Evolutionary conservation across 2,329 filamentous ascomycete genomes (phyloP), one percentile per base, ranked within the genome.

Genomic region (Dactylellina sp.): DNA sequence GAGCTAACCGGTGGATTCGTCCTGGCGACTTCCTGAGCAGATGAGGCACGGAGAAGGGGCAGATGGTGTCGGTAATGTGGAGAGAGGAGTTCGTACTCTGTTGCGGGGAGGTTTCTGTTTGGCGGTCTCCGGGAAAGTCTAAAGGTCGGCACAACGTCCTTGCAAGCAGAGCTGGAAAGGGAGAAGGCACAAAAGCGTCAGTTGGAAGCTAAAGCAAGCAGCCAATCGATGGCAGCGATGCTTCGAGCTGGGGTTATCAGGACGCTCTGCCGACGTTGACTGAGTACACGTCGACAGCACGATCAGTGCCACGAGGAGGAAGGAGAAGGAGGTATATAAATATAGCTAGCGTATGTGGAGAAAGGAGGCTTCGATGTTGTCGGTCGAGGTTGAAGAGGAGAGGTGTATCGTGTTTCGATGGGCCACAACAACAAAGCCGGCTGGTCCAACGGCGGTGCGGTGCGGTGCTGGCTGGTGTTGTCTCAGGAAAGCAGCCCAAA

Each of bases 41-140:
- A 14, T 7, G 42, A 37, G 40, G 35, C 32, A 39, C 1, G 18
- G 56, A 24, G 53, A 46, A 7, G 37, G 12, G 6, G 37, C 20
- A n/a, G 35, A 42, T 7, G 22, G 16, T 9, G 28, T 7, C 28
- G 50, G 20, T 9, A 22, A 22, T 37, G 25, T 18, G 50, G 20
- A 60, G 56, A 46, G 55, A 35, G 37, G 56, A 47, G 42, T 40
- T 49, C 28, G 61, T 40, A 56, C 50, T 57, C 61, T 47, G 40
- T 65, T 65, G 61, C 61, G 61, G 61, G 61, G 61, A 65, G 61
- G 50, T 56, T 49, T 37, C n/a, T 9, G 2, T 53, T 37, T 18
- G 25, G 49, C 22, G 50, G 50, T 55, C 25, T 25, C 25, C 52
- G 18, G 35, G 52, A 40, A 40, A 44, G 52, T 42, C 35, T 42